These are phyloP conservation scores for Petrea volubilis DNA, from an alignment of 257 asterid species.

Conservation along the genomic window DNA sequence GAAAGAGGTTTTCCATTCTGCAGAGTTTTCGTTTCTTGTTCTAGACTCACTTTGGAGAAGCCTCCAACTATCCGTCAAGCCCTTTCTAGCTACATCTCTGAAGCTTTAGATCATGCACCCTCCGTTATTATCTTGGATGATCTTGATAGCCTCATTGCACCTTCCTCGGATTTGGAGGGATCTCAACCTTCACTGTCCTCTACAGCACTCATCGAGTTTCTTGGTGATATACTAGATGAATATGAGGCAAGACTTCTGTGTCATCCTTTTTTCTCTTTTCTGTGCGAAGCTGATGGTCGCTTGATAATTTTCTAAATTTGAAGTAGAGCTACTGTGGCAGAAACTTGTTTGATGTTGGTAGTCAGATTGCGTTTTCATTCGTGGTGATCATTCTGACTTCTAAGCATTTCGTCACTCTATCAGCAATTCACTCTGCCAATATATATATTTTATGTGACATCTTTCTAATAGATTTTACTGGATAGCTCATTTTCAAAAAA, in stretches of 20 bases:
- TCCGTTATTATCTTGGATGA: constrained; percentile 90
- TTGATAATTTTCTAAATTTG: constrained; percentile 10
- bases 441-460: not conserved
- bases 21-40: constrained; percentile 75
- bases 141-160: constrained; percentile 81
- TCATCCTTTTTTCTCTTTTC: not conserved
- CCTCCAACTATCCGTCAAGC: constrained; percentile 68
- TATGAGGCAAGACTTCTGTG: constrained; percentile 57
- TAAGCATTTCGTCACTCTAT: not conserved
- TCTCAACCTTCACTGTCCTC: constrained; percentile 75
- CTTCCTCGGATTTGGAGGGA: constrained; percentile 77
- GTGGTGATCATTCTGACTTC: not conserved
- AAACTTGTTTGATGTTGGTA: not conserved
- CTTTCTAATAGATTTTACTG: not conserved
- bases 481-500: constrained; percentile 1
- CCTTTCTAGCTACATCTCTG: constrained; percentile 64
- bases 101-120: constrained; percentile 90
- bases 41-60: constrained; percentile 82
- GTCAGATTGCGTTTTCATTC: not conserved
- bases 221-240: constrained; percentile 87
- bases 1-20: constrained; percentile 32
- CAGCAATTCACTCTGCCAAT: not conserved
- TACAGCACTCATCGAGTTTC: constrained; percentile 60
- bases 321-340: not conserved
- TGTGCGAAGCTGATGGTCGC: constrained; percentile 13